Conservation (phyloP, 805 yeast genomes). For the Hanseniaspora pseudoguilliermondii region DNA sequence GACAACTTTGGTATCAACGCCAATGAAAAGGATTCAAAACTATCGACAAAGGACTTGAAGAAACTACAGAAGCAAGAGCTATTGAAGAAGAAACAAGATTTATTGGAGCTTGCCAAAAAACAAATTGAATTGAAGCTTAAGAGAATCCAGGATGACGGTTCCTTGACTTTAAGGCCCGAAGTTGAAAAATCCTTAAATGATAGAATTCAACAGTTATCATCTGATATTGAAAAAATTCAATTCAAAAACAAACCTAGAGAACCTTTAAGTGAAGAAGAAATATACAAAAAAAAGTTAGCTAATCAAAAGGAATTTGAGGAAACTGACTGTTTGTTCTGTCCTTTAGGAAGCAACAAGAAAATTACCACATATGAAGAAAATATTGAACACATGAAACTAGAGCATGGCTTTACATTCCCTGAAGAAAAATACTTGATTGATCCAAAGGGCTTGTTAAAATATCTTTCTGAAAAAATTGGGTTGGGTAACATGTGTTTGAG, state of each 20-base stretch:
- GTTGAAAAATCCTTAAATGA: constrained; percentile 12
- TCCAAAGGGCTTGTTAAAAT: constrained; percentile 57
- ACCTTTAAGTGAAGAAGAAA: constrained; percentile 28
- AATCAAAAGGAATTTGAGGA: constrained; percentile 36
- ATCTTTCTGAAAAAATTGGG: constrained; percentile 82
- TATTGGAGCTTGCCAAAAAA: constrained; percentile 31
- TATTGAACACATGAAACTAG: constrained; percentile 59
- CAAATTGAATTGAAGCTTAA: constrained; percentile 24
- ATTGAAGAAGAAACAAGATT: constrained; percentile 31
- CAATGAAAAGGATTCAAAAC: constrained; percentile 19
- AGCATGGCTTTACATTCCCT: constrained; percentile 81
- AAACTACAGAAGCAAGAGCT: constrained; percentile 33
- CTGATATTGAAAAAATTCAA: constrained; percentile 3
- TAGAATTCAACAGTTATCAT: constrained; percentile 10
- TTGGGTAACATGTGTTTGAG: constrained; percentile 79
- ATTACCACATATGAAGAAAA: constrained; percentile 34
- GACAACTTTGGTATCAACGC: not conserved
- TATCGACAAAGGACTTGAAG: constrained; percentile 33
- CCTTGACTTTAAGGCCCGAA: constrained; percentile 6
- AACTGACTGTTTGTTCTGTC: constrained; percentile 44
- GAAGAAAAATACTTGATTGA: constrained; percentile 63
- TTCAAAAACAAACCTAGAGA: constrained; percentile 20
- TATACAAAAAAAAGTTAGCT: constrained; percentile 30
- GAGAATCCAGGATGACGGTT: constrained; percentile 19
- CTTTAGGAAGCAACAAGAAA: constrained; percentile 22